Evolutionary conservation across 371 early-diverging fungal species (phyloP).

Genomic region (Saksenaea vasiformis): DNA sequence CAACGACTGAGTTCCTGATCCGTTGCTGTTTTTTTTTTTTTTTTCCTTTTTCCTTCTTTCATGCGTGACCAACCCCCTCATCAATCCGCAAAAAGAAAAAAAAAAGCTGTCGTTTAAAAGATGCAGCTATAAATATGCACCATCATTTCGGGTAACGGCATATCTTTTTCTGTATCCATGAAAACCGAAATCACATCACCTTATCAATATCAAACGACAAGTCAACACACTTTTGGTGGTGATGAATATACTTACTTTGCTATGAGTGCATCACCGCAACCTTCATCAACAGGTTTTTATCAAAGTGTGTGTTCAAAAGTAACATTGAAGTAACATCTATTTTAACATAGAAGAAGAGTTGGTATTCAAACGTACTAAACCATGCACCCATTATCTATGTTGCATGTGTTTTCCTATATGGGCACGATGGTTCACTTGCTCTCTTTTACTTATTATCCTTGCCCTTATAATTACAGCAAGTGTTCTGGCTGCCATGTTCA

Average conservation of each 20-base stretch:
- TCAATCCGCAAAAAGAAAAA: conserved; percentile 69
- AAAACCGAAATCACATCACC: not conserved
- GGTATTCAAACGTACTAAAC: not conserved
- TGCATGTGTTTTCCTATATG: conserved; percentile 29
- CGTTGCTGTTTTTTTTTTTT: conserved; percentile 6
- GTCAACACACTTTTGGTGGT: not conserved
- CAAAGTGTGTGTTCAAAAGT: too few species aligned
- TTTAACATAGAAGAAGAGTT: not conserved
- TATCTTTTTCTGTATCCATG: not conserved
- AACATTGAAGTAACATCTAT: too few species aligned
- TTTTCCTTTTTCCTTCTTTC: too few species aligned
- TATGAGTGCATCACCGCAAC: not conserved
- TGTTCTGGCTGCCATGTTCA: conserved; percentile 26
- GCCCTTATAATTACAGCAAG: conserved; percentile 15
- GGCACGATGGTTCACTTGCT: conserved; percentile 25
- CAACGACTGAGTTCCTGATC: too few species aligned
- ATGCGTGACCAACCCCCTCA: conserved; percentile 81
- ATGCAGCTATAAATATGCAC: not conserved
- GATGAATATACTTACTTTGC: not conserved
- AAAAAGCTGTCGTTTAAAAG: conserved; percentile 63
- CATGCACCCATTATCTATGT: conserved; percentile 13
- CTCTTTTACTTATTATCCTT: conserved; percentile 16
- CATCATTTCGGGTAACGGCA: not conserved
- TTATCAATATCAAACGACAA: not conserved
- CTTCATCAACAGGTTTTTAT: not conserved